A percentile compares a stretch with the other conserved stretches of the same genome.
Evolutionary conservation across 2,329 filamentous ascomycete species (phyloP).

Genomic region (Fonsecaea multimorphosa): DNA sequence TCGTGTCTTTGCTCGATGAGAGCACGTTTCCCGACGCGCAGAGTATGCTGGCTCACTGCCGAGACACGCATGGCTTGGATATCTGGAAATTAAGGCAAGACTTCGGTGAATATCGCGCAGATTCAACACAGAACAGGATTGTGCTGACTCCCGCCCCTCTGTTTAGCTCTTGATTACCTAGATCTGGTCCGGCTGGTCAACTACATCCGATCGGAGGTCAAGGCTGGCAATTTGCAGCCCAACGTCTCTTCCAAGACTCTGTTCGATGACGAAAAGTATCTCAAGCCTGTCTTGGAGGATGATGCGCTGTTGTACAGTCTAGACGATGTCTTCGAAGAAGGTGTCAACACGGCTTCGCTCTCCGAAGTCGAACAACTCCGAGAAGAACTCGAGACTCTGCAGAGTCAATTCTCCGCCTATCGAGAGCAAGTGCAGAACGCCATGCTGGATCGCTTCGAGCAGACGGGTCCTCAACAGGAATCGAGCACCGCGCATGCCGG

Average conservation of each 20-base stretch:
- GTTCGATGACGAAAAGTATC: slow-evolving; percentile 77
- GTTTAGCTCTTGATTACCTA: slow-evolving; percentile 69
- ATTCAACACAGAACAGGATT: slow-evolving; percentile 9
- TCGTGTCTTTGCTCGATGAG: slow-evolving; percentile 73
- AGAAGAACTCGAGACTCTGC: slow-evolving; percentile 65
- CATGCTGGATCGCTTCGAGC: slow-evolving; percentile 68
- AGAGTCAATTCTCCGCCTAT: slow-evolving; percentile 69
- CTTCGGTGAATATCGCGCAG: slow-evolving; percentile 48
- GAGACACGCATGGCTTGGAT: slow-evolving; percentile 70
- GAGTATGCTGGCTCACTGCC: slow-evolving; percentile 73
- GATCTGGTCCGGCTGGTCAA: slow-evolving; percentile 77
- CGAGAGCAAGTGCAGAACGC: slow-evolving; percentile 69
- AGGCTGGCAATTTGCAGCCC: slow-evolving; percentile 55
- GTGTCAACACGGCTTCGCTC: slow-evolving; percentile 45
- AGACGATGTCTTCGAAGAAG: slow-evolving; percentile 70
- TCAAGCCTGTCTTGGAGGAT: slow-evolving; percentile 85
- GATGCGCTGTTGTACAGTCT: slow-evolving; percentile 87
- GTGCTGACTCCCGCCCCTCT: slow-evolving; percentile 21
- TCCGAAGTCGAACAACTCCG: slow-evolving; percentile 65
- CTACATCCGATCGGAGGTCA: slow-evolving; percentile 61
- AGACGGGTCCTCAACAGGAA: slow-evolving; percentile 44
- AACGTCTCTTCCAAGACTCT: slow-evolving; percentile 65
- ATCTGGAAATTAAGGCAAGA: slow-evolving; percentile 65
- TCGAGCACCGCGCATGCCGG: slow-evolving; percentile 44
- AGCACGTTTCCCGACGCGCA: slow-evolving; percentile 67